Conservation (phyloP, 495 filamentous ascomycete species). For the Aspergillus avenaceus region DNA sequence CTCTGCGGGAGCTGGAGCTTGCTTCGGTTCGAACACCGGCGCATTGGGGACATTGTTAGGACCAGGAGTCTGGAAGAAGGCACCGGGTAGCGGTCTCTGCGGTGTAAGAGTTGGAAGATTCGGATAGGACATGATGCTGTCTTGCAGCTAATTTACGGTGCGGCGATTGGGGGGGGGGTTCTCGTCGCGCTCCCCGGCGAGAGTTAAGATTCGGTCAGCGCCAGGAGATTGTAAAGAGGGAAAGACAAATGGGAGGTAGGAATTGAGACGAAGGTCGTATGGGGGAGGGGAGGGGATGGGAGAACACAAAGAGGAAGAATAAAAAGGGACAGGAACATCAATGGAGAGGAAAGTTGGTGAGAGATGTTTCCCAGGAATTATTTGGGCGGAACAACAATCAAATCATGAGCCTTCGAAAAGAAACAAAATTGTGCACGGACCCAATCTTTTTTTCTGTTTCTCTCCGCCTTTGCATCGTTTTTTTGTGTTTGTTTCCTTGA, state of each 20-base stretch:
- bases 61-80: slow-evolving; percentile 70
- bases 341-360: slow-evolving; percentile 7
- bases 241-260: slow-evolving; percentile 9
- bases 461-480: slow-evolving; percentile 23
- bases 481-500: too few relatives aligned
- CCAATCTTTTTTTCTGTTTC: slow-evolving; percentile 3
- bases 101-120: slow-evolving; percentile 51
- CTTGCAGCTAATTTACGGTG: slow-evolving; percentile 9
- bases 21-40: slow-evolving; percentile 20
- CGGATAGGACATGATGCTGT: slow-evolving; percentile 55
- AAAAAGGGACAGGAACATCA: background rate
- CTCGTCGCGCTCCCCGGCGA: slow-evolving; percentile 30
- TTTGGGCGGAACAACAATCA: slow-evolving; percentile 11
- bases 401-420: slow-evolving; percentile 16
- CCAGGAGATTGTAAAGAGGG: slow-evolving; percentile 14
- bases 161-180: slow-evolving; percentile 12
- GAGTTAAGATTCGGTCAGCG: slow-evolving; percentile 12
- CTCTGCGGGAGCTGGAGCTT: slow-evolving; percentile 20
- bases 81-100: slow-evolving; percentile 64
- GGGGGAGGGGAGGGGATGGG: slow-evolving; percentile 4
- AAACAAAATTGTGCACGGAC: slow-evolving; percentile 38
- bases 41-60: slow-evolving; percentile 26
- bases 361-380: slow-evolving; percentile 10
- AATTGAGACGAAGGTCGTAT: too few relatives aligned
- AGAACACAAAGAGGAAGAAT: background rate